Evolutionary conservation across 768 basidiomycete species (phyloP).

Genomic region (Termitomyces sp.): DNA sequence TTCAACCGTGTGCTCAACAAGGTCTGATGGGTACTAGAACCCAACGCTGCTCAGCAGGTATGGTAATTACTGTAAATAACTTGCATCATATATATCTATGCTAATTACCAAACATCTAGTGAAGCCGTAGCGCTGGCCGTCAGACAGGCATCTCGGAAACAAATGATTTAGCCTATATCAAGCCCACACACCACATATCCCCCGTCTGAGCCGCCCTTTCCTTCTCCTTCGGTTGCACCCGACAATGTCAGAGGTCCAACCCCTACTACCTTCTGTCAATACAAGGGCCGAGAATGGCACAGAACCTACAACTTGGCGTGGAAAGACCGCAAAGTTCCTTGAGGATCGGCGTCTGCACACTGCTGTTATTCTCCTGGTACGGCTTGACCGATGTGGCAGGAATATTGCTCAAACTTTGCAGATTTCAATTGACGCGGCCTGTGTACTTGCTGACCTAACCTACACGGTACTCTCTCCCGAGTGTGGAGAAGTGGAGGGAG

Average conservation of each 20-base stretch:
- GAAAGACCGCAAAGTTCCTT: slow-evolving; percentile 38
- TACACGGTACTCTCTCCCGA: slow-evolving; percentile 56
- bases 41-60: too few species aligned
- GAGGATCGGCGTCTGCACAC: slow-evolving; percentile 51
- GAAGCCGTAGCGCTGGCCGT: background rate
- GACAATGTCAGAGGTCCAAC: slow-evolving; percentile 41
- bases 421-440: slow-evolving; percentile 61
- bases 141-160: background rate
- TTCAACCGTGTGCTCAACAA: too few species aligned
- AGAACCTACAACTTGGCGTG: slow-evolving; percentile 18
- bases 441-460: slow-evolving; percentile 67
- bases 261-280: slow-evolving; percentile 29
- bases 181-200: background rate
- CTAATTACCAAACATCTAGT: too few species aligned
- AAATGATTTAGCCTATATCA: background rate
- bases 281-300: slow-evolving; percentile 1
- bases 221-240: background rate
- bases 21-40: too few species aligned
- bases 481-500: slow-evolving; percentile 34
- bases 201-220: background rate
- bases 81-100: too few species aligned
- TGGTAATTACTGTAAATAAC: too few species aligned
- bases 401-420: slow-evolving; percentile 12
- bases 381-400: slow-evolving; percentile 13
- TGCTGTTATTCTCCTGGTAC: slow-evolving; percentile 50